Conservation (phyloP, 352 stramenopile genomes). For the Phytophthora rubi region DNA sequence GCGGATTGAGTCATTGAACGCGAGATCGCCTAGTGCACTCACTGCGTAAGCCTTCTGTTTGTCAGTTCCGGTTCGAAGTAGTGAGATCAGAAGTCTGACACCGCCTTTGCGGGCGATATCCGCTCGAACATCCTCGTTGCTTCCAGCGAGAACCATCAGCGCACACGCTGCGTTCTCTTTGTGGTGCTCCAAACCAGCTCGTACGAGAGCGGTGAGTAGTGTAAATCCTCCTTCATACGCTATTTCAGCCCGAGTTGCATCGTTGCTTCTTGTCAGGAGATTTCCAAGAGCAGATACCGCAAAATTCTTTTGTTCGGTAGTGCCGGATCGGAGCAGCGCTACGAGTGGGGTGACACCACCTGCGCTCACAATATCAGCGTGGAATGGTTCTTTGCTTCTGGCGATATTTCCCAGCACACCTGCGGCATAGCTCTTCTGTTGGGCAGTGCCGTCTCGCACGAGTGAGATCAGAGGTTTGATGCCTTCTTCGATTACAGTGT, state of each 20-base stretch:
- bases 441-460: not conserved
- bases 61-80: not conserved
- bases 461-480: not conserved
- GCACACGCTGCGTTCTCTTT: slow-evolving; percentile 4
- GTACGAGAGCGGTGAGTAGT: not conserved
- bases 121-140: not conserved
- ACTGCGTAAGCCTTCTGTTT: slow-evolving; percentile 1
- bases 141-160: not conserved
- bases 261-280: not conserved
- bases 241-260: not conserved
- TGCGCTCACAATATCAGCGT: not conserved
- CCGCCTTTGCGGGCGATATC: not conserved
- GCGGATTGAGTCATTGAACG: not conserved
- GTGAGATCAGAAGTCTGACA: not conserved
- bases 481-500: not conserved
- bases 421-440: not conserved
- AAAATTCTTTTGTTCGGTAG: not conserved
- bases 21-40: not conserved
- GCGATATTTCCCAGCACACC: not conserved
- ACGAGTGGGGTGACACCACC: not conserved
- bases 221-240: not conserved
- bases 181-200: not conserved
- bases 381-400: not conserved
- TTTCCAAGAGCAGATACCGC: not conserved
- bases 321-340: not conserved